phyloP scores from a whole-genome alignment of 768 basidiomycete species.

The Sporobolomyces roseus region DNA sequence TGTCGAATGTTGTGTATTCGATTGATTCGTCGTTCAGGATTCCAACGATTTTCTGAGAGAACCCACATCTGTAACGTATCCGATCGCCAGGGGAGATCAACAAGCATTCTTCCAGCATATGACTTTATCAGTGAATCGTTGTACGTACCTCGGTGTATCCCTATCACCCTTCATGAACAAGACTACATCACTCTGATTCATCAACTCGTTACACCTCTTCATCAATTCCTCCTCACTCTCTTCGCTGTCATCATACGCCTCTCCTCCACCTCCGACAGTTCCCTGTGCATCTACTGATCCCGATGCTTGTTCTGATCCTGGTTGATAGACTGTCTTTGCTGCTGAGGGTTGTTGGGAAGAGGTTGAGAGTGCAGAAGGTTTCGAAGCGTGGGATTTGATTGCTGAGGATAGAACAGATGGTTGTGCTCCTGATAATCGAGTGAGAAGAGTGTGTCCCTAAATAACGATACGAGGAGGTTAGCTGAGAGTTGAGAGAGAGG shows the following conservation, averaged over 20 bases:
- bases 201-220: conserved; percentile 62
- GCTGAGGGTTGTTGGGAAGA: conserved; percentile 17
- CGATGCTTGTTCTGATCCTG: too few species aligned
- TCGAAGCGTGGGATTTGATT: conserved; percentile 59
- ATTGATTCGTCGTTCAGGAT: conserved; percentile 64
- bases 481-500: neutral
- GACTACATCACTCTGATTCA: conserved; percentile 70
- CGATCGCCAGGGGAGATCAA: too few species aligned
- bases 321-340: conserved; percentile 26
- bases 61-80: conserved; percentile 70
- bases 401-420: conserved; percentile 61
- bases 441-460: conserved; percentile 84
- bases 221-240: conserved; percentile 66
- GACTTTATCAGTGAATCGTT: too few species aligned
- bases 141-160: conserved; percentile 58
- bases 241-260: conserved; percentile 26
- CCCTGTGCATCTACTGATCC: conserved; percentile 19
- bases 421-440: conserved; percentile 74
- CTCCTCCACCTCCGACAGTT: neutral
- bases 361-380: conserved; percentile 30
- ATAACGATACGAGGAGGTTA: neutral
- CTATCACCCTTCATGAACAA: conserved; percentile 90
- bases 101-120: too few species aligned
- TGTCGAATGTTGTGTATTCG: conserved; percentile 73
- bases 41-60: conserved; percentile 69